A percentile compares a stretch with the other conserved stretches of the same genome.
Conservation (phyloP, 768 basidiomycete genomes). For the Lactarius sp. region DNA sequence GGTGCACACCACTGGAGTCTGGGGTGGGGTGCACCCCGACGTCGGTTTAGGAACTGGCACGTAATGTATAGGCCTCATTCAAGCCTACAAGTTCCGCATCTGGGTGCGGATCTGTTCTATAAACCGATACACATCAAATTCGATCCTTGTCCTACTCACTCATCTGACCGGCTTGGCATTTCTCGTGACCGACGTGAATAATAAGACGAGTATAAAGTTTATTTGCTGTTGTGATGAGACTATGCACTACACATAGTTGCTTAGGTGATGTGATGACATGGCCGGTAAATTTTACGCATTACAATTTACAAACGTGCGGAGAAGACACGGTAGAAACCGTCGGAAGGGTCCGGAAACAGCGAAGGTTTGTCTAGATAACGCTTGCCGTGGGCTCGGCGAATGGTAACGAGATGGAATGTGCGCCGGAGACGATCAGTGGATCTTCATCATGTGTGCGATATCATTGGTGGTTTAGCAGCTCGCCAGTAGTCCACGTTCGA, state of each 20-base stretch:
- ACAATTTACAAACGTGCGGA: neutral
- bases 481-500: constrained; percentile 10
- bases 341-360: neutral
- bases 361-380: constrained; percentile 3
- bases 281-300: neutral
- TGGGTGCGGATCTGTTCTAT: neutral
- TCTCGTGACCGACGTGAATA: constrained; percentile 2
- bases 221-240: neutral
- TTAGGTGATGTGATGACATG: no score
- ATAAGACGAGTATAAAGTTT: neutral
- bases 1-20: no score
- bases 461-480: constrained; percentile 12
- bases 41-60: neutral
- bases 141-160: neutral
- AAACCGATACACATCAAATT: neutral
- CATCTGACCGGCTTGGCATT: neutral
- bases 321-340: no score
- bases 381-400: neutral
- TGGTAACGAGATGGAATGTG: neutral
- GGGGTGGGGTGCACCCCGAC: neutral
- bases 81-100: neutral
- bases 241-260: neutral
- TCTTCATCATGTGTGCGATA: constrained; percentile 11
- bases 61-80: neutral
- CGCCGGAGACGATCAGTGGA: neutral